A percentile compares a stretch with the other conserved stretches of the same genome.
Evolutionary conservation across 169 alveolate species (phyloP).

Genomic region (Cryptosporidium parvum): DNA sequence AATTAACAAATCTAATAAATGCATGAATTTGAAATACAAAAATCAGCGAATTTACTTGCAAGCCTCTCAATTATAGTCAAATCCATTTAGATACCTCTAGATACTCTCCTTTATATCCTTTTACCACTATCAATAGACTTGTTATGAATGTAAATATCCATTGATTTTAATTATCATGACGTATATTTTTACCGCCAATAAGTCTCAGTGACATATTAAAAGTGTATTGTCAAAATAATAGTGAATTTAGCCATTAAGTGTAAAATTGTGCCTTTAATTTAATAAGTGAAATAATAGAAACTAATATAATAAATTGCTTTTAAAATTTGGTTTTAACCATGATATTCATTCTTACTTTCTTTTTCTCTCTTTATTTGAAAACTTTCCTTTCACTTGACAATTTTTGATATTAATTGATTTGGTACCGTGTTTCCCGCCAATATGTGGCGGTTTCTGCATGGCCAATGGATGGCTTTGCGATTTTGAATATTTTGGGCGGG

Average conservation of each 20-base stretch:
- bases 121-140: constrained; percentile 2
- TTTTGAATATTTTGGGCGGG: not conserved
- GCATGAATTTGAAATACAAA: not conserved
- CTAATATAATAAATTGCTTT: no score
- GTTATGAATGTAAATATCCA: not conserved
- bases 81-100: constrained; percentile 19
- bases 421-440: constrained; percentile 7
- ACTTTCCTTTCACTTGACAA: not conserved
- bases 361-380: not conserved
- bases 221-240: not conserved
- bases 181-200: constrained; percentile 4
- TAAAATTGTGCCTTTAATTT: no score
- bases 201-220: not conserved
- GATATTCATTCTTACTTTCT: no score
- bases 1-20: constrained; percentile 1
- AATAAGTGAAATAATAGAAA: no score
- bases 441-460: not conserved
- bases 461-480: not conserved
- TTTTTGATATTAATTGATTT: not conserved
- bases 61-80: not conserved
- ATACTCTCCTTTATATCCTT: constrained; percentile 11
- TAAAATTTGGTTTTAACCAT: no score
- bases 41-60: not conserved
- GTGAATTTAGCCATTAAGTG: no score
- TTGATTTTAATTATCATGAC: not conserved